Percentiles rank a stretch among this genome's conserved stretches.
phyloP scores from a whole-genome alignment of 1,284 basidiomycete species.

The Rhodotorula sp. region DNA sequence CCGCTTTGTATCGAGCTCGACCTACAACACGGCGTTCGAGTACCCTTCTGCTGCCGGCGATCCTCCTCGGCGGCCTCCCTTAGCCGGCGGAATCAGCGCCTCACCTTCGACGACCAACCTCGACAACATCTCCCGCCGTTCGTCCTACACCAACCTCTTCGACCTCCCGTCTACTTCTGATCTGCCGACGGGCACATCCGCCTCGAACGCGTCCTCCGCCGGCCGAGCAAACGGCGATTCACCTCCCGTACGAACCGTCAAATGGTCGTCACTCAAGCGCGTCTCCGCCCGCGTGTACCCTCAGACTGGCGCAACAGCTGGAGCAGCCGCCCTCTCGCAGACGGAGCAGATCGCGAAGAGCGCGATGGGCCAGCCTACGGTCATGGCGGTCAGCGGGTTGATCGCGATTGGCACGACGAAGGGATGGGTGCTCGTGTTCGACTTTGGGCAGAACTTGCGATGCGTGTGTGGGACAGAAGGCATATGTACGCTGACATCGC shows the following conservation, averaged over 20 bases:
- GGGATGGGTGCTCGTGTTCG: conserved; percentile 79
- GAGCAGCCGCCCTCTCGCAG: conserved; percentile 4
- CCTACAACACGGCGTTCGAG: conserved; percentile 28
- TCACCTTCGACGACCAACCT: conserved; percentile 30
- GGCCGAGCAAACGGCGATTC: background rate
- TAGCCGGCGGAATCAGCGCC: background rate
- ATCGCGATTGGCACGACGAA: conserved; percentile 83
- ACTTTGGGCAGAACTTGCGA: conserved; percentile 77
- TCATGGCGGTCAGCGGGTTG: conserved; percentile 79
- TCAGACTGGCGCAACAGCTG: conserved; percentile 9
- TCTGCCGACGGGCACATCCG: conserved; percentile 3
- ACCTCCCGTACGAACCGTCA: conserved; percentile 50
- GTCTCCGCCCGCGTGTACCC: conserved; percentile 58
- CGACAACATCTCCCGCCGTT: conserved; percentile 42
- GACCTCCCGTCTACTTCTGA: conserved; percentile 22
- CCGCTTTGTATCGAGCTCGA: conserved; percentile 29
- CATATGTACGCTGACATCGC: conserved; percentile 57
- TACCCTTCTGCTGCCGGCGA: background rate
- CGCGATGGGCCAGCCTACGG: conserved; percentile 65
- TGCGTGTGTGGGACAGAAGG: conserved; percentile 70
- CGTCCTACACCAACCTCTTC: conserved; percentile 26
- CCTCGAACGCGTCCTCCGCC: conserved; percentile 2
- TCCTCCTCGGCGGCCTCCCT: conserved; percentile 5
- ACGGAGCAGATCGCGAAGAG: conserved; percentile 13
- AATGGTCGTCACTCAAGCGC: conserved; percentile 72